Percentiles rank a stretch among this genome's conserved stretches.
Evolutionary conservation across 2,329 filamentous ascomycete genomes (phyloP).

Genomic region (Reticulascus tulasneorum): DNA sequence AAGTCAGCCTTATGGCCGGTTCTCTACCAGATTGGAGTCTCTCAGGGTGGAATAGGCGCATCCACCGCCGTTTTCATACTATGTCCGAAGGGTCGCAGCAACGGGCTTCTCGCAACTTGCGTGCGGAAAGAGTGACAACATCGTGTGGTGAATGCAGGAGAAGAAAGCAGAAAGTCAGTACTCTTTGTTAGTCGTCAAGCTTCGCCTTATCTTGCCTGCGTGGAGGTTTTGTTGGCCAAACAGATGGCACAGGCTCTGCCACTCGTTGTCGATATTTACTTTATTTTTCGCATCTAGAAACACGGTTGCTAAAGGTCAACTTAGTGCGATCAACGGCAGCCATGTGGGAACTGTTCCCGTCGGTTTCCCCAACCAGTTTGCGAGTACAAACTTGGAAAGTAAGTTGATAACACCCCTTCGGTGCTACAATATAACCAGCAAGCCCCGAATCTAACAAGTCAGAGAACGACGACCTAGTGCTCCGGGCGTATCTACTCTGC

Average conservation of each 20-base stretch:
- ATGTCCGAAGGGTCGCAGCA: conserved; percentile 33
- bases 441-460: no score
- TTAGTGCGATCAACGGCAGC: conserved; percentile 52
- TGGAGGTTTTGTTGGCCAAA: no score
- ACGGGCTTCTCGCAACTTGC: conserved; percentile 15
- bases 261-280: no score
- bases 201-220: no score
- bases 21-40: background rate
- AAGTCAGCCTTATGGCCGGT: conserved; percentile 11
- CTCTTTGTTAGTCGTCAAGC: background rate
- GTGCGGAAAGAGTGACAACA: conserved; percentile 32
- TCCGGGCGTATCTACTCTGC: conserved; percentile 15
- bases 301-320: no score
- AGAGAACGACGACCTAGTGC: conserved; percentile 16
- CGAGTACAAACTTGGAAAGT: conserved; percentile 36
- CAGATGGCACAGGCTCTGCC: no score
- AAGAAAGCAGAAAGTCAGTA: conserved; percentile 46
- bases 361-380: conserved; percentile 49
- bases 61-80: conserved; percentile 8
- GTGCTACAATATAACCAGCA: conserved; percentile 2
- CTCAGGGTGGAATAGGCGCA: conserved; percentile 5
- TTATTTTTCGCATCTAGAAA: no score
- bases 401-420: conserved; percentile 5
- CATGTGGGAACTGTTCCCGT: conserved; percentile 49
- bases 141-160: conserved; percentile 49